phyloP scores from a whole-genome alignment of 1,284 basidiomycete species.

The Rhodotorula sp. region DNA sequence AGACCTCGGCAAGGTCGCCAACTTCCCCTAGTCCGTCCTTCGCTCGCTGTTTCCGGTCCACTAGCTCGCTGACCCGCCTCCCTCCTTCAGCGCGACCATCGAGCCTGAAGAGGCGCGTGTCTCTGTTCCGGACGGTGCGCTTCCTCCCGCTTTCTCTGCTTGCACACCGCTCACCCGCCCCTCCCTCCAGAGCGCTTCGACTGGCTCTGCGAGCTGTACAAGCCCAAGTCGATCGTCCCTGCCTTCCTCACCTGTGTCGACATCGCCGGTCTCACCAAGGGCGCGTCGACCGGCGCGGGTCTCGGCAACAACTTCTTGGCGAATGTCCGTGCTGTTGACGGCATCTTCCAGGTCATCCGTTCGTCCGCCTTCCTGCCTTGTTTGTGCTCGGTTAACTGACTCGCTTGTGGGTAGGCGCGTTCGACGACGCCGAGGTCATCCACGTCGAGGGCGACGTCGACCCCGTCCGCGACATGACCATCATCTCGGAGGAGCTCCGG shows the following conservation, averaged over 20 bases:
- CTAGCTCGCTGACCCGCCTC: slow-evolving; percentile 15
- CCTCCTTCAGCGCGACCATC: slow-evolving; percentile 45
- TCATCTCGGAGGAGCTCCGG: slow-evolving; percentile 89
- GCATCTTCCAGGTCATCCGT: slow-evolving; percentile 98
- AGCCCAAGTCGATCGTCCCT: slow-evolving; percentile 83
- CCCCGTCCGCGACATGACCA: slow-evolving; percentile 95
- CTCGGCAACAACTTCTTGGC: slow-evolving; percentile 97
- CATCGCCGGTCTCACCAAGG: slow-evolving; percentile 94
- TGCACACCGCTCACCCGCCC: not conserved
- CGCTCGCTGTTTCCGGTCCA: not conserved
- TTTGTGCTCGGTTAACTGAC: not conserved
- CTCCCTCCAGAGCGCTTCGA: slow-evolving; percentile 69
- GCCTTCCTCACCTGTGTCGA: slow-evolving; percentile 98
- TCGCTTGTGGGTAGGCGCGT: slow-evolving; percentile 60
- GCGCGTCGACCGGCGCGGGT: slow-evolving; percentile 96
- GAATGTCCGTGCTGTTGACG: slow-evolving; percentile 96
- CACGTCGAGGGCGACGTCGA: slow-evolving; percentile 99
- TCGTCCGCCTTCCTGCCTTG: slow-evolving; percentile 10
- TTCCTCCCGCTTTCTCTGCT: fast-evolving
- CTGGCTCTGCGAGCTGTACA: slow-evolving; percentile 90
- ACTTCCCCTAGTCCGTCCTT: slow-evolving; percentile 77
- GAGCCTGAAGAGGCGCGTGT: slow-evolving; percentile 87
- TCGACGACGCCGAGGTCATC: slow-evolving; percentile 97
- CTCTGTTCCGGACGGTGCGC: slow-evolving; percentile 81
- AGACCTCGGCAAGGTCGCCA: slow-evolving; percentile 92